Evolutionary conservation across 257 asterid genomes (phyloP), one percentile per base, ranked within the genome.

Genomic region (Mentha longifolia): DNA sequence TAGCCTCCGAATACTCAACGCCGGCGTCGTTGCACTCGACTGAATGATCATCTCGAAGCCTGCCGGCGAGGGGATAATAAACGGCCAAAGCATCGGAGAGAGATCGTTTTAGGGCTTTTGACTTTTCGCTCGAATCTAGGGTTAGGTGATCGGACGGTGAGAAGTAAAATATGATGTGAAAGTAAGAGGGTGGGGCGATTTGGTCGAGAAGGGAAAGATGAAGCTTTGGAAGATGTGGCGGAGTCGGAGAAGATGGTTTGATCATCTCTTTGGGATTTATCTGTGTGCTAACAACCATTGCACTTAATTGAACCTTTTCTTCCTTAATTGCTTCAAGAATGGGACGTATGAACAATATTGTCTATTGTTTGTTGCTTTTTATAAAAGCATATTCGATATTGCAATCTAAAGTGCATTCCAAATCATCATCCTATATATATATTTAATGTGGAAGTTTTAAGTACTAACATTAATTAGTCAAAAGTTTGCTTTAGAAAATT

Each of bases 181-280:
- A 54, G 17, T 70, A 73, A 1, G 17, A n/a, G 14, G 75, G 76
- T 9, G 81, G 86, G 11, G 88, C 67, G 9, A 78, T 10, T 33
- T 85, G 84, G 70, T 83, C 87, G 0, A 85, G 80, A 22, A 80
- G 76, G 3, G 90, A 85, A 4, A 79, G 65, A 14, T 67, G 82
- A 25, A 67, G 74, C 12, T 39, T 31, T 20, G 22, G 49, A 7
- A 73, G 80, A 43, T 76, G 78, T 31, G 50, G 20, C 7, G 87
- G 84, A 11, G 88, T 83, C 37, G 81, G 79, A 16, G 76, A 52
- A 0, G 84, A 85, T 47, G 89, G 87, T 19, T 69, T 82, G 65
- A 85, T 76, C 70, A 82, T 59, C 51, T 75, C 75, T 9, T 8
- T 62, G 5, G 61, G 2, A 7, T 54, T 64, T 41, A 35, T 35